These are phyloP conservation scores for Bodo saltans DNA, from an alignment of 78 protist species.

Conservation along the genomic window DNA sequence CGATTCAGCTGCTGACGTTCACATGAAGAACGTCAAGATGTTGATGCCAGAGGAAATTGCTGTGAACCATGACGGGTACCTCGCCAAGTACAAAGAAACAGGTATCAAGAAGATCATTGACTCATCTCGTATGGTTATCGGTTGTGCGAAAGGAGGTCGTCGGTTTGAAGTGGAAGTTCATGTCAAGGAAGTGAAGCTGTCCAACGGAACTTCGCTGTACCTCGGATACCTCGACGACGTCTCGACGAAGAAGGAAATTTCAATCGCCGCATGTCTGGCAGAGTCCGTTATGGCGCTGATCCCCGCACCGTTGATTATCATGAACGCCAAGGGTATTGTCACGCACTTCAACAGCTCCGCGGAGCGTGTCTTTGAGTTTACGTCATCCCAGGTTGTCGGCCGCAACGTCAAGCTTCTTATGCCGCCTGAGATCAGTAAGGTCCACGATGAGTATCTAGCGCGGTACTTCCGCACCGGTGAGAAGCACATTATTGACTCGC, in stretches of 20 bases:
- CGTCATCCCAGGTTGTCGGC: not conserved
- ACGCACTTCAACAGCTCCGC: slow-evolving; percentile 17
- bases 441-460: slow-evolving; percentile 27
- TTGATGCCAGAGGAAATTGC: slow-evolving; percentile 14
- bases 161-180: not conserved
- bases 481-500: not conserved
- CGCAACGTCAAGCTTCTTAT: slow-evolving; percentile 23
- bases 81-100: not conserved
- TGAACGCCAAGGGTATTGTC: slow-evolving; percentile 10
- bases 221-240: slow-evolving; percentile 6
- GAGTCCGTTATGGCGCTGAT: not conserved
- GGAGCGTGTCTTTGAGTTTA: slow-evolving; percentile 21
- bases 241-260: not conserved
- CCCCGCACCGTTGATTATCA: not conserved
- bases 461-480: slow-evolving; percentile 19
- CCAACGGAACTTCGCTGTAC: not conserved
- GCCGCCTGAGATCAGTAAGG: not conserved
- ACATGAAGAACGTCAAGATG: slow-evolving; percentile 15
- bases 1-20: not conserved
- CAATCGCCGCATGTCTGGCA: not conserved
- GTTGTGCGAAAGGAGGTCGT: not conserved
- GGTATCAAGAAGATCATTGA: not conserved
- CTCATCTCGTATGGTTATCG: not conserved
- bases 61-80: slow-evolving; percentile 15
- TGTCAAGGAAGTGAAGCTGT: not conserved